Percentiles rank a stretch among this genome's conserved stretches.
Conservation (phyloP, 345 rosid genomes). For the Conringia planisiliqua region DNA sequence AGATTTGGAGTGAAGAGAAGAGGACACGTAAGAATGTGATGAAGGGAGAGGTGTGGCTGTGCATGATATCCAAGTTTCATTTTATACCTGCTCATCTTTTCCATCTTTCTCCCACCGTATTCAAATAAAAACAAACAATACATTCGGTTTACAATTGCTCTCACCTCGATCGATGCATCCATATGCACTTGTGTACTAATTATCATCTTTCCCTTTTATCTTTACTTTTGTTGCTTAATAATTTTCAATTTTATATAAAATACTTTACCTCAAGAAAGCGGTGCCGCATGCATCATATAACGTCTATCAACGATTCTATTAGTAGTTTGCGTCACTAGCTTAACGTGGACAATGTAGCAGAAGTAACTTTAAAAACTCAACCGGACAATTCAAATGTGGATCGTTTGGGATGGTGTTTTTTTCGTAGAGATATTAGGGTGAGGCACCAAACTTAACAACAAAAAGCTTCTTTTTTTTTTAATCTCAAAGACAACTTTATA, state of each 20-base stretch:
- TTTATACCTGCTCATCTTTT: slow-evolving; percentile 14
- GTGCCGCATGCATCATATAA: background rate
- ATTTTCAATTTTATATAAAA: background rate
- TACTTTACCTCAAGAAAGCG: background rate
- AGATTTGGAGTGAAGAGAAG: slow-evolving; percentile 17
- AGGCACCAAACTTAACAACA: background rate
- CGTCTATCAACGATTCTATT: background rate
- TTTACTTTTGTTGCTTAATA: background rate
- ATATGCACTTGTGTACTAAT: slow-evolving; percentile 9
- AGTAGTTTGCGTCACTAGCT: background rate
- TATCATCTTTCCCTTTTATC: background rate
- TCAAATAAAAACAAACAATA: slow-evolving; percentile 5
- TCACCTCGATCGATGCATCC: background rate
- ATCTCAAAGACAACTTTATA: background rate
- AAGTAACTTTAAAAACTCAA: background rate
- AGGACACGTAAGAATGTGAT: slow-evolving; percentile 29
- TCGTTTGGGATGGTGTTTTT: background rate
- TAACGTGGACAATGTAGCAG: background rate
- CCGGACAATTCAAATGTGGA: background rate
- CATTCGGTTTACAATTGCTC: background rate
- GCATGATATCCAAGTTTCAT: slow-evolving; percentile 37
- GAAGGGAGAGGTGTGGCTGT: slow-evolving; percentile 33
- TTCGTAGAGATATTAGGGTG: background rate
- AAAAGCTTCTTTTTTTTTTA: background rate
- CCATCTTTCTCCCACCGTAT: slow-evolving; percentile 14